Evolutionary conservation across 495 filamentous ascomycete genomes (phyloP).

Genomic region (Hamigera avellanea): DNA sequence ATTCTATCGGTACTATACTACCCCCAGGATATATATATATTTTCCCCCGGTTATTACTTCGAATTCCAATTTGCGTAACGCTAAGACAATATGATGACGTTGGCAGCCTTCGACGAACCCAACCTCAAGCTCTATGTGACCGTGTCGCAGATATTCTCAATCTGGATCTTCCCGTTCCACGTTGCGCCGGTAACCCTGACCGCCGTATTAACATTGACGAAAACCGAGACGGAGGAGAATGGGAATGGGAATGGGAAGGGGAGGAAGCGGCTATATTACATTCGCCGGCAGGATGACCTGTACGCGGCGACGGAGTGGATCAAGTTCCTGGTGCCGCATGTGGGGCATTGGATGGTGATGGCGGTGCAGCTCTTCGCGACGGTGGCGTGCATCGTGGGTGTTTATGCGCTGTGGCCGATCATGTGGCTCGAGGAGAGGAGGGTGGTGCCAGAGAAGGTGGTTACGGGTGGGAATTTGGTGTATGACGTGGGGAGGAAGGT

Average conservation of each 20-base stretch:
- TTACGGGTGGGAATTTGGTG: conserved; percentile 17
- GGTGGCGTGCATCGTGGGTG: conserved; percentile 47
- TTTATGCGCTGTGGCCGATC: conserved; percentile 39
- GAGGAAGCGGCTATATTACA: conserved; percentile 44
- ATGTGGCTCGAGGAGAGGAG: conserved; percentile 36
- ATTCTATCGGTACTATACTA: conserved; percentile 49
- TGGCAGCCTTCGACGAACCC: conserved; percentile 54
- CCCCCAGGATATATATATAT: too few species aligned
- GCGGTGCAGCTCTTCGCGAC: conserved; percentile 52
- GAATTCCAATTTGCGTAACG: too few species aligned
- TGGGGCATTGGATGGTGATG: conserved; percentile 34
- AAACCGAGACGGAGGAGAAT: conserved; percentile 12
- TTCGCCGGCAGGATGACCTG: conserved; percentile 65
- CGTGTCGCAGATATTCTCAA: conserved; percentile 59
- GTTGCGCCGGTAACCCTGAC: conserved; percentile 54
- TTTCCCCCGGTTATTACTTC: too few species aligned
- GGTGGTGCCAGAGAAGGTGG: conserved; percentile 11
- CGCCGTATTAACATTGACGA: conserved; percentile 55
- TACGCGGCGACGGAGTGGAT: conserved; percentile 74
- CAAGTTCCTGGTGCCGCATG: conserved; percentile 44
- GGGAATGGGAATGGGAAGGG: too few species aligned
- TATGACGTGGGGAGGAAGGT: conserved; percentile 14
- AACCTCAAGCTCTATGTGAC: conserved; percentile 56
- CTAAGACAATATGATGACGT: too few species aligned
- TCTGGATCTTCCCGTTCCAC: conserved; percentile 69